These are phyloP conservation scores for Adansonia rubrostipa DNA, from an alignment of 441 rosid species.

Conservation along the genomic window DNA sequence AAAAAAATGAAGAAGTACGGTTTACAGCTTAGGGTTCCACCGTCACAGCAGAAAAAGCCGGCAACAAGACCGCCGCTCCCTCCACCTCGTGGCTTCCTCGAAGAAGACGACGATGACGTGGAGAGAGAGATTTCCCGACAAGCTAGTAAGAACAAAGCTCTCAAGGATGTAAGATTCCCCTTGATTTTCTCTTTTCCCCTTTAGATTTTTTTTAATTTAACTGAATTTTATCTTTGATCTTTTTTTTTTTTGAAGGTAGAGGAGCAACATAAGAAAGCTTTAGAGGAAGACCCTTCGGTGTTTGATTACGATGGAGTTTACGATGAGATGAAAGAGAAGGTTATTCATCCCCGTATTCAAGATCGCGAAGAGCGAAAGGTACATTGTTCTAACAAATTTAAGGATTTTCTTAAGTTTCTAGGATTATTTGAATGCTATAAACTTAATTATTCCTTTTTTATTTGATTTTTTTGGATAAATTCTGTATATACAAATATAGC, in stretches of 20 bases:
- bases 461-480: neutral
- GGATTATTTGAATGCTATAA: neutral
- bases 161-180: conserved; percentile 58
- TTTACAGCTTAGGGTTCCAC: conserved; percentile 71
- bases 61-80: conserved; percentile 61
- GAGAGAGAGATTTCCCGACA: conserved; percentile 83
- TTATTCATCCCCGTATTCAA: conserved; percentile 50
- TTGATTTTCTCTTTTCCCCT: neutral
- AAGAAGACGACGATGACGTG: conserved; percentile 64
- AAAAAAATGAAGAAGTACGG: conserved; percentile 81
- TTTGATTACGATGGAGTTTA: conserved; percentile 89
- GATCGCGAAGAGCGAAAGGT: conserved; percentile 81
- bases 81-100: conserved; percentile 53
- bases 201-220: neutral
- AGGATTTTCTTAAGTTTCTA: neutral
- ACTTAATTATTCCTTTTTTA: neutral
- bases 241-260: conserved; percentile 52
- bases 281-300: conserved; percentile 89
- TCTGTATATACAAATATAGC: neutral
- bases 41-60: conserved; percentile 59
- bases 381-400: conserved; percentile 11
- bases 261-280: conserved; percentile 79
- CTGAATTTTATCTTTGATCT: neutral
- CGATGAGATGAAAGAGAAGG: conserved; percentile 76
- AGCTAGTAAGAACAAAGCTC: conserved; percentile 76